phyloP scores from a whole-genome alignment of 306 rosid genomes.

The Dicorynia guianensis region DNA sequence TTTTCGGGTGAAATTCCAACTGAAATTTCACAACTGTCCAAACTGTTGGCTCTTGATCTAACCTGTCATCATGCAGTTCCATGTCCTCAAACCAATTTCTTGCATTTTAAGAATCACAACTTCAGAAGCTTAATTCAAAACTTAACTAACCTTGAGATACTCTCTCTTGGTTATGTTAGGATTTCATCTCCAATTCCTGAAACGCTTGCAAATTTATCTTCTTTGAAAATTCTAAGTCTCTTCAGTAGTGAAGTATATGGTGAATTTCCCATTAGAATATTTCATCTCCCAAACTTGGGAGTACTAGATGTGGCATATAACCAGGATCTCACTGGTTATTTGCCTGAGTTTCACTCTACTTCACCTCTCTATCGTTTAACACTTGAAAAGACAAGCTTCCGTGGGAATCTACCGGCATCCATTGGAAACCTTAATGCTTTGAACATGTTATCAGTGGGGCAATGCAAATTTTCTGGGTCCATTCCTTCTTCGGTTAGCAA shows the following conservation, averaged over 20 bases:
- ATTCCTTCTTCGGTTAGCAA: conserved; percentile 30
- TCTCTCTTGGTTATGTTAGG: background rate
- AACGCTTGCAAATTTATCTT: conserved; percentile 6
- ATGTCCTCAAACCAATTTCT: background rate
- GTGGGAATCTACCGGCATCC: conserved; percentile 19
- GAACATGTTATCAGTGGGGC: no score
- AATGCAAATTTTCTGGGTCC: conserved; percentile 14
- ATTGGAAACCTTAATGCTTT: background rate
- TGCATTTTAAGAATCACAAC: background rate
- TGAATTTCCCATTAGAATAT: conserved; percentile 12
- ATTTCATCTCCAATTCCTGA: conserved; percentile 23
- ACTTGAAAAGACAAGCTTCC: background rate
- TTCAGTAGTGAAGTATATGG: background rate
- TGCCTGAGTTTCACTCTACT: conserved; percentile 30
- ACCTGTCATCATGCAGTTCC: background rate
- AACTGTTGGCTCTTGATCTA: background rate
- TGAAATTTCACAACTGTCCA: background rate
- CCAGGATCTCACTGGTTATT: background rate
- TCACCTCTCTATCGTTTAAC: background rate
- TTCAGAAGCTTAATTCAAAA: background rate
- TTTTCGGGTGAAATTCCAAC: background rate
- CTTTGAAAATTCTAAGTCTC: background rate
- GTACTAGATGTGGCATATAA: accelerated
- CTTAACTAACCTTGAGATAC: background rate
- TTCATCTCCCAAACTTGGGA: conserved; percentile 19